These are phyloP conservation scores for Schoenoplectus tabernaemontani DNA, from an alignment of 202 grass and related monocot genomes.

Conservation along the genomic window DNA sequence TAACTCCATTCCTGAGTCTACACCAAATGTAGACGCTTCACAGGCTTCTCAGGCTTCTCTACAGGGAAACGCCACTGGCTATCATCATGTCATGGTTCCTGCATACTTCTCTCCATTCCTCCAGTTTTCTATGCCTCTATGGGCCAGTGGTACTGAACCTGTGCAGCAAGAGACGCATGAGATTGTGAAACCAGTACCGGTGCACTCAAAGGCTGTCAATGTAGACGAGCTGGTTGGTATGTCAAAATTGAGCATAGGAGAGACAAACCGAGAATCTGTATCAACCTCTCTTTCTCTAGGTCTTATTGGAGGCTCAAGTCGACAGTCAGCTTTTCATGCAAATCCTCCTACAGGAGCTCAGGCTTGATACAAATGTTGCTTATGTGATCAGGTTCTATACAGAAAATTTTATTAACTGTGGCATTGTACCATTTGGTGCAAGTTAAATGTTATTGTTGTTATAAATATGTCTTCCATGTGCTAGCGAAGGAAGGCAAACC, in stretches of 20 bases:
- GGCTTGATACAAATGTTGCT: constrained; percentile 37
- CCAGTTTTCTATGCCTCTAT: constrained; percentile 69
- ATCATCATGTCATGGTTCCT: constrained; percentile 49
- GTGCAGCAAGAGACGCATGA: constrained; percentile 62
- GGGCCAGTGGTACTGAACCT: constrained; percentile 45
- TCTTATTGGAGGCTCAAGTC: constrained; percentile 57
- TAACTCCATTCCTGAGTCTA: constrained; percentile 49
- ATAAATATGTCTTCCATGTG: constrained; percentile 18
- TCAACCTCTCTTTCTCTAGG: constrained; percentile 67
- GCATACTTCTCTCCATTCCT: constrained; percentile 72
- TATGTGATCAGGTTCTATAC: neutral
- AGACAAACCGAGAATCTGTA: constrained; percentile 39
- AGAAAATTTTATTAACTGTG: constrained; percentile 24
- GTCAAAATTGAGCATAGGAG: constrained; percentile 90
- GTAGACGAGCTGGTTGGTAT: constrained; percentile 84
- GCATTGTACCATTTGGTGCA: constrained; percentile 16
- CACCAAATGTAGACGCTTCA: constrained; percentile 36
- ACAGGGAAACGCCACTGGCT: constrained; percentile 29
- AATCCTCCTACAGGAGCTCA: constrained; percentile 74
- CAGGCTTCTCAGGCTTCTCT: too few relatives aligned
- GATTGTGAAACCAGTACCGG: constrained; percentile 81
- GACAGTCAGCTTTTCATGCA: constrained; percentile 93
- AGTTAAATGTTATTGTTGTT: constrained; percentile 15
- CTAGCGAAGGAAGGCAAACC: constrained; percentile 22
- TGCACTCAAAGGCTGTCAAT: constrained; percentile 88